Percentiles rank a stretch among this genome's conserved stretches.
These are phyloP conservation scores for Ammopiptanthus mongolicus DNA, from an alignment of 306 rosid genomes.

Conservation along the genomic window DNA sequence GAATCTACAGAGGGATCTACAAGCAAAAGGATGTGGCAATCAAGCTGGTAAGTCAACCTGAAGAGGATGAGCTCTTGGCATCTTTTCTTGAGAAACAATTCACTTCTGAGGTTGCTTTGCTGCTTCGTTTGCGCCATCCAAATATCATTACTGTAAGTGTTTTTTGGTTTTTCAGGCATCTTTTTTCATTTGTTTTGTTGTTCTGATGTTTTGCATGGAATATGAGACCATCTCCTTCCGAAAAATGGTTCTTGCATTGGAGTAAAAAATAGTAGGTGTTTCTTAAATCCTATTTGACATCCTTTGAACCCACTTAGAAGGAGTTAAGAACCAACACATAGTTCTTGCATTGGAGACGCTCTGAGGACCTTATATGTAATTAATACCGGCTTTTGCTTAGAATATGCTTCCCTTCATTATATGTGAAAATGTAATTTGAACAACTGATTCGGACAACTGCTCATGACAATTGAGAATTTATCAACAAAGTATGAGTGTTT, in stretches of 20 bases:
- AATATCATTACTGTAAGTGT: constrained; percentile 84
- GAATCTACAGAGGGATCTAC: constrained; percentile 86
- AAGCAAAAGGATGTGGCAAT: constrained; percentile 83
- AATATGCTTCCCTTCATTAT: background rate
- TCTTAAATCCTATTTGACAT: too few relatives aligned
- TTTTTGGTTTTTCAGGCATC: background rate
- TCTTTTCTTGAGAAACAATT: constrained; percentile 72
- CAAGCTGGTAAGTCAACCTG: constrained; percentile 83
- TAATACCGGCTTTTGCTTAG: background rate
- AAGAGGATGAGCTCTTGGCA: constrained; percentile 77
- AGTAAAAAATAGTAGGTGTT: too few relatives aligned
- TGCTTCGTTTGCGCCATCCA: constrained; percentile 66
- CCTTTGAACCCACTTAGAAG: too few relatives aligned
- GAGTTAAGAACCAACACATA: too few relatives aligned
- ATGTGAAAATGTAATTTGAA: too few relatives aligned
- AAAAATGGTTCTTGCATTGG: too few relatives aligned
- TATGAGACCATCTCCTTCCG: too few relatives aligned
- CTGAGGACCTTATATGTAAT: too few relatives aligned
- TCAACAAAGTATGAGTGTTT: too few relatives aligned
- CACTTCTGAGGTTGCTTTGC: constrained; percentile 78
- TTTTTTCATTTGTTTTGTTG: background rate
- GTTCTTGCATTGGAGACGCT: too few relatives aligned
- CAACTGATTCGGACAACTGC: too few relatives aligned
- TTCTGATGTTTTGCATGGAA: background rate
- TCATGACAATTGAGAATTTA: too few relatives aligned